Evolutionary conservation across 345 rosid genomes (phyloP), one percentile per base, ranked within the genome.

Genomic region (Lepidium africanum): DNA sequence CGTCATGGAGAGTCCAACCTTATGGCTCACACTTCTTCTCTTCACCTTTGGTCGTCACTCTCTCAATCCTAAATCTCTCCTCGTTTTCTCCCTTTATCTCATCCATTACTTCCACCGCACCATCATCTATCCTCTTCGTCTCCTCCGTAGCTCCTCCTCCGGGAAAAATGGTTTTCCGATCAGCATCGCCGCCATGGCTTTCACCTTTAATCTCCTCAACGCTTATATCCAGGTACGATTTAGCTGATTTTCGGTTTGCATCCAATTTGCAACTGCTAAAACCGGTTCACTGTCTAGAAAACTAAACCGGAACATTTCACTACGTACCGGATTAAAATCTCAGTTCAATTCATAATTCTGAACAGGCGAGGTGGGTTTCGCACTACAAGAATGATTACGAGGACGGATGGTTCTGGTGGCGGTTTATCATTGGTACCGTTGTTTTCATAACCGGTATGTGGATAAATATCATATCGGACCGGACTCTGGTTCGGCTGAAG

Each of bases 1-100:
- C 74, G 66, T 91, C 65, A 94, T 89, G 99, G 99, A 91, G 74
- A 86, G 90, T 67, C 97, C 99, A 39, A 78, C 91, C 11, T 73
- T 89, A 1, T 86, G 90, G 90, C 84, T 94, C 50, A 72, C 97
- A 0, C 63, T 89, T 65, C 60, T 83, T n/a, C 70, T 91, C 78
- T 87, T 89, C 61, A 89, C 96, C 35, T 81, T 50, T 19, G 96
- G 96, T 42, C 86, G 52, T 33, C 83, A 89, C 70, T 68, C 62
- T 67, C 68, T 58, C 74, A 74, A 91, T 65, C 87, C 84, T 8
- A 84, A 78, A 78, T 70, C 97, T 27, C 41, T 86, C 65, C 35
- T 84, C 50, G 78, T 94, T 71, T 72, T 89, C 41, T 68, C 84
- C 10, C 96, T 87, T 3, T 94, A 65, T 51, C 83, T 89, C 80